Conservation (phyloP, 495 filamentous ascomycete species). For the Hypomontagnella submonticulosa region DNA sequence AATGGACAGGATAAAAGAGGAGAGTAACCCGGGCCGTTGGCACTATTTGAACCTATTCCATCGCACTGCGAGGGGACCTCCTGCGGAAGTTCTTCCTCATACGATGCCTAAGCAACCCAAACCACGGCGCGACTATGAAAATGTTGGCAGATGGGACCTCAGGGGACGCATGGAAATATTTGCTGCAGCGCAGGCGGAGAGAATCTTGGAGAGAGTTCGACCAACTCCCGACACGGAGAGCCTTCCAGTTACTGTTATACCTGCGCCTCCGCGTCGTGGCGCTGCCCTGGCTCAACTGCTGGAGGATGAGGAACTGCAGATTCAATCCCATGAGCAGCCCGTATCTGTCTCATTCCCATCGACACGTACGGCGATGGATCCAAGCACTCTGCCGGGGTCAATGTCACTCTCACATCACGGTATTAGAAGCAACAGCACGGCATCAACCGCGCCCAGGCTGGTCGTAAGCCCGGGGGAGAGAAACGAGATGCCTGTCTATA, state of each 20-base stretch:
- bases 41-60: constrained; percentile 39
- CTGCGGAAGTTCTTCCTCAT: constrained; percentile 47
- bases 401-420: constrained; percentile 17
- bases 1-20: constrained; percentile 19
- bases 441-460: constrained; percentile 23
- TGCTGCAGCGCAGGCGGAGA: constrained; percentile 59
- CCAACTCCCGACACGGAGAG: constrained; percentile 60
- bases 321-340: constrained; percentile 14
- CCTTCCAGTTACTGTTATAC: constrained; percentile 61
- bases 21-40: constrained; percentile 22
- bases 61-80: constrained; percentile 38
- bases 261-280: constrained; percentile 58
- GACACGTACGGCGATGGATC: constrained; percentile 3
- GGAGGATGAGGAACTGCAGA: constrained; percentile 53
- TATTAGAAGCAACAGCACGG: constrained; percentile 21
- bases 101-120: constrained; percentile 36
- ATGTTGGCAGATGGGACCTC: constrained; percentile 55
- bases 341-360: constrained; percentile 15
- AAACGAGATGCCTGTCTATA: constrained; percentile 19
- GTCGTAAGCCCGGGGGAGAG: constrained; percentile 22
- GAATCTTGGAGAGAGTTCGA: constrained; percentile 56
- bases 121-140: constrained; percentile 42
- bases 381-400: constrained; percentile 7
- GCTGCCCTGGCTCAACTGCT: constrained; percentile 57
- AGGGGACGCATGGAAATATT: constrained; percentile 59